Conservation (phyloP, 495 filamentous ascomycete species). For the Aspergillus mulundensis region DNA sequence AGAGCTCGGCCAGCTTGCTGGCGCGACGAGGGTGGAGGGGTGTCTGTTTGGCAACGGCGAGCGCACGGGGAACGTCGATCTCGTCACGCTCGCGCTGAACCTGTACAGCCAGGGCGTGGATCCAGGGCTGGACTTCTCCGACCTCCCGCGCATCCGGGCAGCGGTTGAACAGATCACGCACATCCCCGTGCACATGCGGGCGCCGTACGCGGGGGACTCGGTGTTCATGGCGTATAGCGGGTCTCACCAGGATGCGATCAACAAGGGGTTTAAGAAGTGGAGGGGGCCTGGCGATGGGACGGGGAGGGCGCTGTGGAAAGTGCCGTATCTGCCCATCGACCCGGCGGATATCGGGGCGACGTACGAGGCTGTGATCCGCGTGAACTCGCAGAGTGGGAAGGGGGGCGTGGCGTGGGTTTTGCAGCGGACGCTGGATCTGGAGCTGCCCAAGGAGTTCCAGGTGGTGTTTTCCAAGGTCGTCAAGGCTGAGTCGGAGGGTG, state of each 20-base stretch:
- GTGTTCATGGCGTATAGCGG: slow-evolving; percentile 89
- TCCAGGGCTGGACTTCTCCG: slow-evolving; percentile 86
- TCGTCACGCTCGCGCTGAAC: slow-evolving; percentile 91
- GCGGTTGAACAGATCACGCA: slow-evolving; percentile 93
- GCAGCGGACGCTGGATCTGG: slow-evolving; percentile 79
- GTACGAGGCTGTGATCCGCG: slow-evolving; percentile 95
- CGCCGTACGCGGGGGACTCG: slow-evolving; percentile 84
- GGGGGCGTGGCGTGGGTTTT: slow-evolving; percentile 95
- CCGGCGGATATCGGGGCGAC: slow-evolving; percentile 90
- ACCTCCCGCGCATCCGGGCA: slow-evolving; percentile 82
- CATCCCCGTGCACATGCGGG: slow-evolving; percentile 85
- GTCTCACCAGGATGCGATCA: slow-evolving; percentile 95
- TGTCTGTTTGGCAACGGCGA: slow-evolving; percentile 96
- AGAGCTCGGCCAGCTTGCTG: slow-evolving; percentile 93
- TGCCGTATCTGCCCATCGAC: slow-evolving; percentile 93
- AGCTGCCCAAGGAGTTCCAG: slow-evolving; percentile 88
- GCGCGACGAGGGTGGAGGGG: slow-evolving; percentile 90
- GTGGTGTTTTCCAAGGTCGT: slow-evolving; percentile 87
- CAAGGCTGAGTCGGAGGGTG: too few species aligned
- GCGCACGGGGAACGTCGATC: slow-evolving; percentile 91
- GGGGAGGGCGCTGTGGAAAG: slow-evolving; percentile 59
- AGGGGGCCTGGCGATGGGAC: slow-evolving; percentile 56
- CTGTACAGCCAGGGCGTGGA: slow-evolving; percentile 93
- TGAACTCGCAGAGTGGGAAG: slow-evolving; percentile 96
- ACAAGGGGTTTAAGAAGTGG: slow-evolving; percentile 84